Conservation (phyloP, 345 rosid species). For the Eucalyptus polybractea region DNA sequence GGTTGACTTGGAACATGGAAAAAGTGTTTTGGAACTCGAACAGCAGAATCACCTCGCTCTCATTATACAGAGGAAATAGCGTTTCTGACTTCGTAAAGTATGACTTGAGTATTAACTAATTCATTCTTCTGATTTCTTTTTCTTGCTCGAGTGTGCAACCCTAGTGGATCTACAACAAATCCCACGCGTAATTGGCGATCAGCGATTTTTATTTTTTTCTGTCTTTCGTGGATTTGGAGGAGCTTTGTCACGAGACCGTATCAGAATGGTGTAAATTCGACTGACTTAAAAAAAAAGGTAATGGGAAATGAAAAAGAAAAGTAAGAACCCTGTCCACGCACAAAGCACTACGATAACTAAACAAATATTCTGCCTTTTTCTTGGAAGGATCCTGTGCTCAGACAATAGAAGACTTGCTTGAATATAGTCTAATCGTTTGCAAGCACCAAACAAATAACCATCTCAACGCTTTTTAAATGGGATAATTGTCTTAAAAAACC, state of each 20-base stretch:
- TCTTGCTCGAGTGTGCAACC: background rate
- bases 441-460: background rate
- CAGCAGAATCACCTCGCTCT: background rate
- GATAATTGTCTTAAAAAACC: background rate
- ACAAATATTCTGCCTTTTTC: background rate
- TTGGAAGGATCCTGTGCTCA: background rate
- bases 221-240: background rate
- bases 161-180: background rate
- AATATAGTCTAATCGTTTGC: background rate
- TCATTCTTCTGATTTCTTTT: background rate
- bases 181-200: background rate
- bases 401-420: background rate
- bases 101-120: background rate
- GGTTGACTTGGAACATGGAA: background rate
- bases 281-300: background rate
- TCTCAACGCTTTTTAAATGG: background rate
- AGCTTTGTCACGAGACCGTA: background rate
- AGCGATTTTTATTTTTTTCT: background rate
- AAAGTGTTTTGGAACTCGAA: background rate
- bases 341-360: background rate
- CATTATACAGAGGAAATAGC: background rate
- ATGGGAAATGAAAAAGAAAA: background rate
- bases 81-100: background rate
- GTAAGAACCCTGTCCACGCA: background rate
- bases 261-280: background rate